Evolutionary conservation across 1,284 basidiomycete genomes (phyloP), one percentile per base, ranked within the genome.

Genomic region (Singerocomus inundabilis): DNA sequence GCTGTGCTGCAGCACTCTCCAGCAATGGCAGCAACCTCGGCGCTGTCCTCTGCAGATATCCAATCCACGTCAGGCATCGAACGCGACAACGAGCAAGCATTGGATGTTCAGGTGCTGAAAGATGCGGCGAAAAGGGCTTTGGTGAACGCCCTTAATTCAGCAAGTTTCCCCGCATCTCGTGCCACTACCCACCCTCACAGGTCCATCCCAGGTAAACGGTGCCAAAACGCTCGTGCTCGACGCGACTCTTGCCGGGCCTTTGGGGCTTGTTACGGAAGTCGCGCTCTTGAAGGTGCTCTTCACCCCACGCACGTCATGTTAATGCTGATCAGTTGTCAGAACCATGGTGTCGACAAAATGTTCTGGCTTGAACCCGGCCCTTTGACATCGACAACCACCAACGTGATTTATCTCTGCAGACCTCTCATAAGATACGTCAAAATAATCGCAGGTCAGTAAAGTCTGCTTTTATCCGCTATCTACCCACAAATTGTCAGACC

Each of bases 321-420:
- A 8, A 32, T 31, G 24, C 37, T 54, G n/a, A 57, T 44, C 18
- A n/a, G 16, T 24, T 2, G 49, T 41, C 60, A 98, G 90, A 91
- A 98, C 67, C 95, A 98, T 80, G 95, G 93, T 5, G 94, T 99
- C 5, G 96, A 98, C 73, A 97, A 97, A 76, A 96, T 99, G 89
- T 98, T 97, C 71, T 99, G 97, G 97, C 83, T 99, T 25, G 97
- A 99, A 70, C 67, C 84, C 8, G 93, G 93, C 26, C 85, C 91
- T 10, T 72, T 97, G 47, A 82, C 84, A 36, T 89, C 91, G 1
- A 81, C 82, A 4, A 94, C 95, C 4, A 83, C 90, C 29, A 96
- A 94, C 57, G 84, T 99, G 53, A 83, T 99, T 18, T 99, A 97
- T 72, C 81, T 99, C 15, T 97, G 92, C 67, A 80, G 94, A 26